These are phyloP conservation scores for Russula dissimulans DNA, from an alignment of 768 basidiomycete genomes.

Conservation along the genomic window DNA sequence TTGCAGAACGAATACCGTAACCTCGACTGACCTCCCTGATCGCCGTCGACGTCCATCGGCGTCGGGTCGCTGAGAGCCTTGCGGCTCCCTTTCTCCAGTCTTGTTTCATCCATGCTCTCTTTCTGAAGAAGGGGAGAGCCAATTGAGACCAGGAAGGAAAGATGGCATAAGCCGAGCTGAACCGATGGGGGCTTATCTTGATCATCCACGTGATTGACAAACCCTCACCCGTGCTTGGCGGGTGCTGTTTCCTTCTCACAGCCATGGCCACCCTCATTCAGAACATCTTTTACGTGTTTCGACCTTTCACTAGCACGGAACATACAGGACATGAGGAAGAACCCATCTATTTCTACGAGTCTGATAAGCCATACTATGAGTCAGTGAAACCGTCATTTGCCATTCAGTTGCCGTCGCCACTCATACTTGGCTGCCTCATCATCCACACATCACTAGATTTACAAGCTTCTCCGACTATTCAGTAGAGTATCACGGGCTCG, in stretches of 20 bases:
- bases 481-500: background rate
- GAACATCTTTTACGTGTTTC: background rate
- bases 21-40: background rate
- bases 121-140: background rate
- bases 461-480: slow-evolving; percentile 15
- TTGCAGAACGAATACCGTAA: slow-evolving; percentile 4
- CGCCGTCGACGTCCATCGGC: slow-evolving; percentile 11
- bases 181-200: background rate
- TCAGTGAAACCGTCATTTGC: background rate
- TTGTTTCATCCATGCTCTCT: background rate
- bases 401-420: background rate
- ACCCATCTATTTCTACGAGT: slow-evolving; percentile 12
- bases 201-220: slow-evolving; percentile 3
- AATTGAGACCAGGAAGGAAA: too few relatives aligned
- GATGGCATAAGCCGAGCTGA: too few relatives aligned
- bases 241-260: too few relatives aligned
- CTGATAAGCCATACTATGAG: slow-evolving; percentile 11
- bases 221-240: background rate
- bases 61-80: slow-evolving; percentile 5
- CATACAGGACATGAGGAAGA: background rate
- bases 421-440: background rate
- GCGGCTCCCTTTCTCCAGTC: background rate
- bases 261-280: background rate
- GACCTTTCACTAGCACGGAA: background rate
- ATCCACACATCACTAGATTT: slow-evolving; percentile 2